Percentiles rank a stretch among this genome's conserved stretches.
phyloP scores from a whole-genome alignment of 257 asterid genomes.

The Mitragyna speciosa region DNA sequence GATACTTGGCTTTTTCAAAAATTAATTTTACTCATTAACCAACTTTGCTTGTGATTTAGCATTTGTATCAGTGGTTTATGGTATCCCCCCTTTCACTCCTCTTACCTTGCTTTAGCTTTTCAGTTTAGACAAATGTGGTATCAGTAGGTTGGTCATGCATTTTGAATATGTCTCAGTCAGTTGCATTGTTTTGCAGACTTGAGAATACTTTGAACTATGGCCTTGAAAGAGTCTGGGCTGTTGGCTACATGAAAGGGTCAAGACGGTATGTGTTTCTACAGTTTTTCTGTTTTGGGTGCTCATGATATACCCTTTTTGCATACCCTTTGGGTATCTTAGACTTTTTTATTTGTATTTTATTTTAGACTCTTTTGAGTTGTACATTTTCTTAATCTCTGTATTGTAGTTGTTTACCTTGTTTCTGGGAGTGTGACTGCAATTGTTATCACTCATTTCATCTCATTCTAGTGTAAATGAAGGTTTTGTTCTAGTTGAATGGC shows the following conservation, averaged over 20 bases:
- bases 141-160: neutral
- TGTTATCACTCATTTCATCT: neutral
- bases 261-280: constrained; percentile 59
- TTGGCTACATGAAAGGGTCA: constrained; percentile 89
- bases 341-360: neutral
- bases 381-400: neutral
- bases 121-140: neutral
- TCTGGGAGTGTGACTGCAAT: neutral
- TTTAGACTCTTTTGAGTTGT: no score
- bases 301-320: constrained; percentile 4
- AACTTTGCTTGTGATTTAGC: neutral
- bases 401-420: neutral
- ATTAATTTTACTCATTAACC: neutral
- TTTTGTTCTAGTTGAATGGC: neutral
- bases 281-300: constrained; percentile 16
- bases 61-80: neutral
- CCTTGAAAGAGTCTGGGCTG: constrained; percentile 98
- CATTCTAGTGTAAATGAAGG: neutral
- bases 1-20: neutral
- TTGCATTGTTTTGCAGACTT: constrained; percentile 51
- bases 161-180: neutral
- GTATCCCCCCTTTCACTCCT: neutral
- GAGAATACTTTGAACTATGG: constrained; percentile 97
- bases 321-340: neutral
- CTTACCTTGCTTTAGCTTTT: neutral